Percentiles rank a stretch among this genome's conserved stretches.
phyloP scores from a whole-genome alignment of 163 green algal genomes.

The Scenedesmus sp. region DNA sequence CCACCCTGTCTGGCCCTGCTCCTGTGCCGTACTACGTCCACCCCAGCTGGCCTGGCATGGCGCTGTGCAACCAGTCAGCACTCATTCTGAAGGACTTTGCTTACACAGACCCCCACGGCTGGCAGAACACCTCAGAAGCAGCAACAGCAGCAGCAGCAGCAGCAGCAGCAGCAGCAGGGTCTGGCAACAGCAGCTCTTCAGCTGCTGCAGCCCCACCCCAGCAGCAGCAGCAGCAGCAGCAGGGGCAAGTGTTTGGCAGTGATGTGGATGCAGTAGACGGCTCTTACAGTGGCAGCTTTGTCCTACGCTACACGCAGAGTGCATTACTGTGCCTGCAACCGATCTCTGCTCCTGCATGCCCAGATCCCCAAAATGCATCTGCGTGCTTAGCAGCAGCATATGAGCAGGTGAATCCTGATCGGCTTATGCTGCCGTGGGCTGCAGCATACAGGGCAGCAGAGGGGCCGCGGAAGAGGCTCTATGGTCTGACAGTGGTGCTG shows the following conservation, averaged over 20 bases:
- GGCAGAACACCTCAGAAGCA: background rate
- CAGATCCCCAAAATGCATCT: background rate
- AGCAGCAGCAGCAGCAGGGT: background rate
- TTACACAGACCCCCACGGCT: conserved; percentile 3
- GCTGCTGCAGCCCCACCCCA: background rate
- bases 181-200: background rate
- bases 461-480: background rate
- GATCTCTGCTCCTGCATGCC: background rate
- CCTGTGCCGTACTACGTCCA: background rate
- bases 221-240: conserved; percentile 28
- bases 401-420: background rate
- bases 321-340: background rate
- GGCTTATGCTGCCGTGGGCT: background rate
- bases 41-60: conserved; percentile 4
- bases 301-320: background rate
- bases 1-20: conserved; percentile 20
- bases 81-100: conserved; percentile 18
- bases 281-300: conserved; percentile 26
- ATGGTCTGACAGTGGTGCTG: conserved; percentile 16
- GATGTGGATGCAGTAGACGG: background rate
- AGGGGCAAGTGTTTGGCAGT: background rate
- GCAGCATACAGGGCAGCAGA: background rate
- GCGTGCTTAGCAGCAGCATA: conserved; percentile 11
- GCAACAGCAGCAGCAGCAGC: background rate
- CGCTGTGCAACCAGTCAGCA: background rate